Percentiles rank a stretch among this genome's conserved stretches.
Conservation (phyloP, 2,329 filamentous ascomycete species). For the Xylariaceae sp. region DNA sequence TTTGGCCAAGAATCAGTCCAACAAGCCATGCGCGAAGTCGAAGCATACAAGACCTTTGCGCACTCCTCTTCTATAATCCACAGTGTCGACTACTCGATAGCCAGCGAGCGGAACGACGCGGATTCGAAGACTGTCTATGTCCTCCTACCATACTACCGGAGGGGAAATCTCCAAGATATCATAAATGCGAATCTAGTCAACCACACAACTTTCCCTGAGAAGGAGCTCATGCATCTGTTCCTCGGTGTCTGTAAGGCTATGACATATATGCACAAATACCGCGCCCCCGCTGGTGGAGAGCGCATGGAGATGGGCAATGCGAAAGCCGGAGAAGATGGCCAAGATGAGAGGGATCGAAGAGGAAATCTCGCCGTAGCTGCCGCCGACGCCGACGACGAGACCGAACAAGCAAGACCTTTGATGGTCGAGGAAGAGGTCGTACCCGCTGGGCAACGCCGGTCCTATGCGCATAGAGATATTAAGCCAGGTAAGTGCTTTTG, state of each 20-base stretch:
- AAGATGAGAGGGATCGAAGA: conserved; percentile 34
- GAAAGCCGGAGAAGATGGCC: conserved; percentile 37
- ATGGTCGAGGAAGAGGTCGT: conserved; percentile 76
- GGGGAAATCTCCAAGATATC: conserved; percentile 94
- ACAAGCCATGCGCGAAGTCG: conserved; percentile 93
- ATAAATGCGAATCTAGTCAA: conserved; percentile 99
- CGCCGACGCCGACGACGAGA: conserved; percentile 65
- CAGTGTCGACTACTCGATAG: conserved; percentile 51
- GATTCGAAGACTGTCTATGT: conserved; percentile 94
- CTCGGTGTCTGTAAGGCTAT: conserved; percentile 86
- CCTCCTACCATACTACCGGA: conserved; percentile 87
- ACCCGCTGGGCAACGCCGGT: conserved; percentile 64
- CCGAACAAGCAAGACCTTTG: conserved; percentile 74
- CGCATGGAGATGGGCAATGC: conserved; percentile 49
- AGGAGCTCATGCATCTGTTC: conserved; percentile 82
- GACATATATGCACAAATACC: conserved; percentile 87
- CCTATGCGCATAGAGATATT: conserved; percentile 94
- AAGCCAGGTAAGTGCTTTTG: conserved; percentile 69
- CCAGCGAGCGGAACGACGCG: conserved; percentile 53
- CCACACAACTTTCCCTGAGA: conserved; percentile 84
- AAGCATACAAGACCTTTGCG: conserved; percentile 88
- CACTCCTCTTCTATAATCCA: conserved; percentile 69
- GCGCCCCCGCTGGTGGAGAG: conserved; percentile 46
- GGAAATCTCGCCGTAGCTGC: conserved; percentile 34
- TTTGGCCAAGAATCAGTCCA: conserved; percentile 96